These are phyloP conservation scores for Ceratopteris richardii DNA, from an alignment of 75 land plant species.

Conservation along the genomic window DNA sequence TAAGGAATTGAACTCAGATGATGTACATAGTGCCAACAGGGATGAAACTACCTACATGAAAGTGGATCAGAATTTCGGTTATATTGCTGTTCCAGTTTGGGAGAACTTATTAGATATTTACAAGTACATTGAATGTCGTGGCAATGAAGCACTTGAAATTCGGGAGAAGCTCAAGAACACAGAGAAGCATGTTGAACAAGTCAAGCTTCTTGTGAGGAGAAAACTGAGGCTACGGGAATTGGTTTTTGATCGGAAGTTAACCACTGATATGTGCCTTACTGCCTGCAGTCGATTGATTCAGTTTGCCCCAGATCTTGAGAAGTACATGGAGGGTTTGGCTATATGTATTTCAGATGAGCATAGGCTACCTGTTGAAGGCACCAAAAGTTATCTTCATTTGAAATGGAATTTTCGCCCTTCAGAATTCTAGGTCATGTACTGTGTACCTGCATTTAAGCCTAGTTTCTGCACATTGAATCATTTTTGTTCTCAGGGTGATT, in stretches of 20 bases:
- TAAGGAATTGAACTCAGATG: background rate
- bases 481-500: too few relatives aligned
- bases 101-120: constrained; percentile 19
- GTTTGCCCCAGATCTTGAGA: constrained; percentile 22
- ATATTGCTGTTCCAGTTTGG: constrained; percentile 28
- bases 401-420: constrained; percentile 40
- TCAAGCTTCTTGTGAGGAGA: constrained; percentile 24
- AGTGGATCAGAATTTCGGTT: constrained; percentile 26
- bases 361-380: constrained; percentile 27
- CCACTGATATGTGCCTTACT: constrained; percentile 26
- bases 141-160: constrained; percentile 20
- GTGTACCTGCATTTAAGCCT: too few relatives aligned
- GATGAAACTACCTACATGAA: constrained; percentile 7
- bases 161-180: constrained; percentile 18
- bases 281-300: constrained; percentile 25
- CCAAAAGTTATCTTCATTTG: constrained; percentile 21
- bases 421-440: constrained; percentile 17
- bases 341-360: constrained; percentile 35
- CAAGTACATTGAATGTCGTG: constrained; percentile 18
- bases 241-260: constrained; percentile 14
- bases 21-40: background rate
- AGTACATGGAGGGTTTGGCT: constrained; percentile 38
- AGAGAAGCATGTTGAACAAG: constrained; percentile 22
- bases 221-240: constrained; percentile 30
- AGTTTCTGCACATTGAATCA: too few relatives aligned